Percentiles rank a stretch among this genome's conserved stretches.
Evolutionary conservation across 352 stramenopile genomes (phyloP).

Genomic region (Aphanomyces euteiches): DNA sequence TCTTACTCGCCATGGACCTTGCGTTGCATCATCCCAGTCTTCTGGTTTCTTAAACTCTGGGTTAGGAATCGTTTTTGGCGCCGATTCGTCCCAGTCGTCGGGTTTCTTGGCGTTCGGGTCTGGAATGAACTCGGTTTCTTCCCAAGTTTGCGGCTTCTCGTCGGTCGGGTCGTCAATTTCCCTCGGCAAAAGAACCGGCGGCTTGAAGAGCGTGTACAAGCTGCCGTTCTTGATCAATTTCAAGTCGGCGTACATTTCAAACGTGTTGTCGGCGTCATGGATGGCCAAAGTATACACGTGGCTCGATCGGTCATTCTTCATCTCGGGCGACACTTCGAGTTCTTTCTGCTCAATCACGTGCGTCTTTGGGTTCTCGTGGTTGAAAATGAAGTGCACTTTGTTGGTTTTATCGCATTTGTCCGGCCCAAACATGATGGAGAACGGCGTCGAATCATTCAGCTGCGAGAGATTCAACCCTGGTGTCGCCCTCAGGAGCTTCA

Average conservation of each 20-base stretch:
- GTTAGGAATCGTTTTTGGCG: constrained; percentile 81
- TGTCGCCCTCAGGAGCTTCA: constrained; percentile 89
- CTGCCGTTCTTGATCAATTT: constrained; percentile 77
- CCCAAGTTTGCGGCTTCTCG: constrained; percentile 90
- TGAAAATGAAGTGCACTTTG: constrained; percentile 95
- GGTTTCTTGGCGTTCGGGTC: constrained; percentile 87
- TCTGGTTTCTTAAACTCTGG: constrained; percentile 80
- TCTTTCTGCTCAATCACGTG: constrained; percentile 94
- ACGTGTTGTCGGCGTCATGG: constrained; percentile 81
- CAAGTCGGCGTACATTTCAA: constrained; percentile 90
- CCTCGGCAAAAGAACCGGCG: constrained; percentile 81
- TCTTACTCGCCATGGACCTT: constrained; percentile 24
- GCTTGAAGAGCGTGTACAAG: constrained; percentile 79
- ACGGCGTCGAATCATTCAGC: constrained; percentile 85
- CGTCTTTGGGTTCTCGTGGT: constrained; percentile 90
- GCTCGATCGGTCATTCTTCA: constrained; percentile 79
- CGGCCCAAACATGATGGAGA: constrained; percentile 95
- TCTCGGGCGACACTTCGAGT: constrained; percentile 67
- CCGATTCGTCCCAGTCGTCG: constrained; percentile 92
- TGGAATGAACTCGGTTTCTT: constrained; percentile 83
- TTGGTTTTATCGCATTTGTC: constrained; percentile 92
- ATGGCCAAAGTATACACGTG: constrained; percentile 92
- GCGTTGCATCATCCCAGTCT: constrained; percentile 73
- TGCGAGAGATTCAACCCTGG: constrained; percentile 45
- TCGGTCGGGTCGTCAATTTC: constrained; percentile 91